phyloP scores from a whole-genome alignment of 192 early-diverging fungal genomes.

The Rhizophlyctis rosea region DNA sequence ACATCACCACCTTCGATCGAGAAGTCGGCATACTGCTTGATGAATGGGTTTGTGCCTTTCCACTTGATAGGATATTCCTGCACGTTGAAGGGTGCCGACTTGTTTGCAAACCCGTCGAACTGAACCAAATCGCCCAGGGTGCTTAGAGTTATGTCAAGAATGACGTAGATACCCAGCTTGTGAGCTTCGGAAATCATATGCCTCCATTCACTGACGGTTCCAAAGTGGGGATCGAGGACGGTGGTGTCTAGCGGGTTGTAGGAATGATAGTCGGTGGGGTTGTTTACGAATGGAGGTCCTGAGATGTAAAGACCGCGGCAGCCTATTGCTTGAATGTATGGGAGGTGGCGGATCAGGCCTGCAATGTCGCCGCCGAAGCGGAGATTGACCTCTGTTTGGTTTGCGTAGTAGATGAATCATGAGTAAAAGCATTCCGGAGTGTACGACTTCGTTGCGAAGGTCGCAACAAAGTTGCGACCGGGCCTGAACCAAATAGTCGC shows the following conservation, averaged over 20 bases:
- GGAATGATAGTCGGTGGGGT: background rate
- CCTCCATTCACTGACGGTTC: conserved; percentile 12
- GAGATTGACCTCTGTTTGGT: background rate
- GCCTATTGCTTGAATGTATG: conserved; percentile 5
- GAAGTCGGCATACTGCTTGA: conserved; percentile 6
- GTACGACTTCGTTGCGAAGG: no score
- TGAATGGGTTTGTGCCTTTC: background rate
- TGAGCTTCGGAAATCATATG: background rate
- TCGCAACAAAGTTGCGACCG: no score
- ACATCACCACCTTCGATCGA: no score
- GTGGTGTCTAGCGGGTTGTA: conserved; percentile 10
- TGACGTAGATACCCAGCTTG: conserved; percentile 7
- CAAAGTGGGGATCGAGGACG: conserved; percentile 10
- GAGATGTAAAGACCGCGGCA: conserved; percentile 11
- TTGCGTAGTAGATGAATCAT: background rate
- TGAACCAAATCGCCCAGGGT: conserved; percentile 8
- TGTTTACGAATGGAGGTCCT: conserved; percentile 7
- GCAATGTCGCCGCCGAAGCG: conserved; percentile 9
- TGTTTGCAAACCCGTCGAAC: conserved; percentile 6
- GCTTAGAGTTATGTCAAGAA: conserved; percentile 6
- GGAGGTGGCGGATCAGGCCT: conserved; percentile 1
- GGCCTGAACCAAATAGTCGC: no score
- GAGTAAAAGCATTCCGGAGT: no score
- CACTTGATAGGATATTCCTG: background rate
- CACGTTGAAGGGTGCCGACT: background rate